These are phyloP conservation scores for Plasmodium malariae DNA, from an alignment of 169 alveolate species.

Conservation along the genomic window DNA sequence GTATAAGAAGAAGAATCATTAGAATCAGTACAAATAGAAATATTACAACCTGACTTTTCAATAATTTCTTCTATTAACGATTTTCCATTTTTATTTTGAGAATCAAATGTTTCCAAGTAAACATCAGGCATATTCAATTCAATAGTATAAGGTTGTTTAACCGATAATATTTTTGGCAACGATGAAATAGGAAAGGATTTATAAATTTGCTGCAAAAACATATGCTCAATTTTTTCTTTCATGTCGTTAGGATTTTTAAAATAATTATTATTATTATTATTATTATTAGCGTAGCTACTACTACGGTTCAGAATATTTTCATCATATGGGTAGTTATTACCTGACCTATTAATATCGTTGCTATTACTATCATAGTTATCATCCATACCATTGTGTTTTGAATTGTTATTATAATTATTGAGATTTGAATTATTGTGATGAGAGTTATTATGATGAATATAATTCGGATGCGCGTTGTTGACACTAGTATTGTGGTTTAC, in stretches of 20 bases:
- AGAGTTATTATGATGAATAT: background rate
- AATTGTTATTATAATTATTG: background rate
- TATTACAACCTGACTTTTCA: constrained; percentile 70
- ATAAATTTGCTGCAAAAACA: constrained; percentile 44
- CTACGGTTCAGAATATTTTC: background rate
- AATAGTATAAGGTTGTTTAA: constrained; percentile 73
- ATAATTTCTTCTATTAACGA: constrained; percentile 64
- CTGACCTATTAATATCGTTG: background rate
- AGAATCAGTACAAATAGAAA: constrained; percentile 70
- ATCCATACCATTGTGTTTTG: background rate
- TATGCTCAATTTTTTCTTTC: constrained; percentile 39
- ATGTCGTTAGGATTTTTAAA: constrained; percentile 31
- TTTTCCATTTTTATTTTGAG: constrained; percentile 74
- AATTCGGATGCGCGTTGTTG: background rate
- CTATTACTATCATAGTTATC: background rate
- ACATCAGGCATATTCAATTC: constrained; percentile 75
- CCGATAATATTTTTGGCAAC: constrained; percentile 47
- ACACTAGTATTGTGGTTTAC: background rate
- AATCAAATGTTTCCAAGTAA: constrained; percentile 63
- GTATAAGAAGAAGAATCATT: constrained; percentile 72
- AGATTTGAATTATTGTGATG: background rate
- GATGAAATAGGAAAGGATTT: constrained; percentile 63
- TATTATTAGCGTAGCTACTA: background rate
- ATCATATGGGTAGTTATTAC: constrained; percentile 23
- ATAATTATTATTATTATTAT: background rate